Base-by-base conservation (phyloP, 305 asterid genomes). In the Fraxinus angustifolia region DNA sequence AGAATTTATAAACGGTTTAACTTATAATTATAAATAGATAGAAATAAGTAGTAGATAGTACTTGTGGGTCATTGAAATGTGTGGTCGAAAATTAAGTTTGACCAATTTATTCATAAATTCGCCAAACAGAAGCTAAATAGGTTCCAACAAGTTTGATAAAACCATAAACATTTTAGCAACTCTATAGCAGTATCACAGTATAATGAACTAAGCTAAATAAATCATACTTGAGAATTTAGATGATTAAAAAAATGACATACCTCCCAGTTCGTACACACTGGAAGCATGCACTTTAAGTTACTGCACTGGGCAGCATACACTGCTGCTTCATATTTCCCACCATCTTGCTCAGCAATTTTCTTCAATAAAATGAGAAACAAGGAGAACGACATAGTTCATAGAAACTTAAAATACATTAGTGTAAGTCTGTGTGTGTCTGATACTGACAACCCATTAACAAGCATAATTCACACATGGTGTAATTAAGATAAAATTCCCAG, bases 191-290 rank as follows among this genome's bases (percentile, higher is more conserved):
- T 45, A 45, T 12, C 56, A 45, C 6, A 45, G 56, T 45, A 45
- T 45, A 11, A 42, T 42, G n/a, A 42, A 42, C 56, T 45, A 12
- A 45, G 56, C 56, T 45, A 45, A 45, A 12, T 45, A 45, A 45
- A 45, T 45, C 17, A 3, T 45, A 12, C 56, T 45, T 45, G 56
- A 45, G 56, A 45, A 45, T 45, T 12, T 45, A 45, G 56, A 45
- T 45, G 56, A 45, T 45, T 45, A 12, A 45, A 45, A 45, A 10
- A 45, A 45, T 45, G 56, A 45, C 17, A 75, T 89, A 94, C 99
- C 97, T 96, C 99, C 99, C 98, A 96, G 85, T 96, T 96, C 30
- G 92, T 87, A 89, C 99, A 96, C 85, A 95, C 92, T 40, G 98
- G 95, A 87, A 94, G 92, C 79, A 94, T 85, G 85, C 96, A 96